Percentiles rank a stretch among this genome's conserved stretches.
These are phyloP conservation scores for Begonia fuchsioides DNA, from an alignment of 306 rosid species.

Conservation along the genomic window DNA sequence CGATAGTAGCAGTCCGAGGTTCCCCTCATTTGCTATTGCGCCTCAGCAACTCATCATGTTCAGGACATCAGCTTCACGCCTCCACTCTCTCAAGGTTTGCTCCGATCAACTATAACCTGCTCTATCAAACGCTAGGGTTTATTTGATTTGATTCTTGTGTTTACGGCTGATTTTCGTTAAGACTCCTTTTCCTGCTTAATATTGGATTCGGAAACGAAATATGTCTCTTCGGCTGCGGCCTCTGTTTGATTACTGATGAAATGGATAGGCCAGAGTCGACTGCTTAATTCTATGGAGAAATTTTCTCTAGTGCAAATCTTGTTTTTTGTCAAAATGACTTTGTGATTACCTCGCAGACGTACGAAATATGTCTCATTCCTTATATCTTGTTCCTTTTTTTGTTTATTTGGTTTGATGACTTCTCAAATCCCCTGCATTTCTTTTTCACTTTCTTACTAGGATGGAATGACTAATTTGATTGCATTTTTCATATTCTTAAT, in stretches of 20 bases:
- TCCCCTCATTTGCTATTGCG: background rate
- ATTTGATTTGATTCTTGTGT: constrained; percentile 7
- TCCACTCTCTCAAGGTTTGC: constrained; percentile 61
- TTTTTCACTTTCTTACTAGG: too few relatives aligned
- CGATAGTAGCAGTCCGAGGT: too few relatives aligned
- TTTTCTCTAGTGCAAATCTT: too few relatives aligned
- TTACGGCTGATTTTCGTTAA: background rate
- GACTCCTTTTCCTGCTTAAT: background rate
- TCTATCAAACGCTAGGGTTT: background rate
- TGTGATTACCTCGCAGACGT: too few relatives aligned
- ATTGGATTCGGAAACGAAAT: background rate
- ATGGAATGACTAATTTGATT: too few relatives aligned
- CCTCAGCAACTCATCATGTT: constrained; percentile 29
- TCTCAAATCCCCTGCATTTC: too few relatives aligned
- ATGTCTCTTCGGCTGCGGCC: background rate
- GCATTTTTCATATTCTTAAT: too few relatives aligned
- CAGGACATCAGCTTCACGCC: constrained; percentile 53
- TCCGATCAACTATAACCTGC: background rate
- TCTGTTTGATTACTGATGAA: constrained; percentile 9
- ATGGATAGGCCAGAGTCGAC: background rate
- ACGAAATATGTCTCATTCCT: too few relatives aligned
- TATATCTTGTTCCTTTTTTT: too few relatives aligned
- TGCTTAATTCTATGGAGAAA: too few relatives aligned
- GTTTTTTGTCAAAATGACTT: too few relatives aligned
- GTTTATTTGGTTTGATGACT: too few relatives aligned